Evolutionary conservation across 495 filamentous ascomycete genomes (phyloP), one percentile per base, ranked within the genome.

Genomic region (Bombardia bombarda): DNA sequence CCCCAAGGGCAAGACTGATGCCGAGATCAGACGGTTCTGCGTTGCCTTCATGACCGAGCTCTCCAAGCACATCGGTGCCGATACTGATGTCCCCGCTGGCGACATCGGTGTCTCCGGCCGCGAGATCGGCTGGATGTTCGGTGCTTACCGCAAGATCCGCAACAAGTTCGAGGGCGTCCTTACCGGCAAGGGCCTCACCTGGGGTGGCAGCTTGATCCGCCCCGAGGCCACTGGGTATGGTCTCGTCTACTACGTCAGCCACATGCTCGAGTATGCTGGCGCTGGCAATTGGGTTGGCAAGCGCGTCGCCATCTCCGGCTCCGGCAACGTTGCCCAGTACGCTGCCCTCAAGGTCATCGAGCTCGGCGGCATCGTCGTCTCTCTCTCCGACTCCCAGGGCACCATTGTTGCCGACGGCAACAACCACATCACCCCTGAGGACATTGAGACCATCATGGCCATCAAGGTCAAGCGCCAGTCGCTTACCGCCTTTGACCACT

Each of bases 21-120:
- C 79, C 61, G 92, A 98, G 76, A 97, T 98, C 73, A 87, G 92
- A 50, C 87, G 86, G 51, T 98, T 98, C 82, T 98, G 92, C 73
- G 79, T 84, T 32, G 68, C 88, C 46, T 98, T 97, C 76, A 97
- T 98, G 92, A 80, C 82, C 44, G 84, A 95, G 72, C 79, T 98
- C 30, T 82, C 73, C 74, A 85, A 85, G 68, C 89, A 98, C 75
- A 97, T 98, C 55, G 92, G 92, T 49, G 87, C 90, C 55, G 83
- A 94, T 63, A 96, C 90, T 42, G 90, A 98, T 60, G 87, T 98
- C 24, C 87, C 92, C 42, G 87, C 92, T 50, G 86, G 92, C 63
- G 85, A 98, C 65, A 97, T 96, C 57, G 86, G 93, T 63, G 86
- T 97, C 48, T 82, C 81, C 43, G 79, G 80, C 51, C 84, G 90